Base-by-base conservation (phyloP, 2,329 filamentous ascomycete genomes). In the Phyllosticta ampelicida region DNA sequence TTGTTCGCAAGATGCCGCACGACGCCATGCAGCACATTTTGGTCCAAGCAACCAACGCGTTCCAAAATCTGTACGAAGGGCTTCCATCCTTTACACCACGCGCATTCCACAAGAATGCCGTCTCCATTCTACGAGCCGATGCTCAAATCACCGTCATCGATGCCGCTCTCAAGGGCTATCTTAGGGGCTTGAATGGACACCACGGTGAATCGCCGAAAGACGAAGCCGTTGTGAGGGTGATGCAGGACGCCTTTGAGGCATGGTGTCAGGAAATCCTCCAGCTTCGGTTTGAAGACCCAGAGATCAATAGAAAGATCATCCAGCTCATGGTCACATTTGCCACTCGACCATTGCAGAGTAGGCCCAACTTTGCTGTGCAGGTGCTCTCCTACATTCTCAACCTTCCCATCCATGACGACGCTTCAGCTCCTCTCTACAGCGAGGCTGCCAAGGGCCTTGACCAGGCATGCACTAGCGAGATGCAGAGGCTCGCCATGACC, bases 381-480 rank as follows among this genome's bases (percentile, higher is more conserved):
- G 89, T 96, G 20, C 80, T 97, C 3, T 90, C 96, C 68, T 89
- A 96, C 70, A 90, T 96, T 62, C 79, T 99, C 44, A 84, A 92
- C 67, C 90, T 89, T 30, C 86, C 87, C 73, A 84, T 89, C n/a
- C 77, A 81, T 3, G 83, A 89, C 50, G 81, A 88, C 58, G 84
- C 86, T 2, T 82, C 86, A 51, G 82, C 87, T 65, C 79, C 81
- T 48, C 77, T 83, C 2, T 96, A 91, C 70, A 90, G 88, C 13
- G 94, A 97, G 63, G 86, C 91, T 1, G 87, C 96, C 36, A 94
- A 91, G 67, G 89, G 95, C 60, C 79, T 99, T 16, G 90, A 96
- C 68, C 83, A 82, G 3, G 83, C 95, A 66, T 88, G 89, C 65
- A 90, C 90, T 71, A 80, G 90, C 58, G 92, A 99, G 71, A 78